Conservation (phyloP, 2,329 filamentous ascomycete species). For the Pseudogymnoascus sp. region DNA sequence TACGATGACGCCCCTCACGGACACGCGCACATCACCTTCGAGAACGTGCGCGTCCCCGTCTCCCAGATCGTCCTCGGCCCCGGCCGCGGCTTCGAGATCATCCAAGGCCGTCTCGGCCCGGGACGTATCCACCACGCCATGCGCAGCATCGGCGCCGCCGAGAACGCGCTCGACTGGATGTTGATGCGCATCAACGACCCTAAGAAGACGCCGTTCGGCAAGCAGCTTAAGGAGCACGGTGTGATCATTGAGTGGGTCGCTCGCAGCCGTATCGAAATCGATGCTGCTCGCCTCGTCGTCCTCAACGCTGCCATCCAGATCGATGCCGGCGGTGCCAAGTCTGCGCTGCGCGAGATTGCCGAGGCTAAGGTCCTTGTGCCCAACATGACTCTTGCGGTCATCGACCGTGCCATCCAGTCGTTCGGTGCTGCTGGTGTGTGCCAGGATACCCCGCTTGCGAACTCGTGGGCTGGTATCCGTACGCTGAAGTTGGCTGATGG, state of each 20-base stretch:
- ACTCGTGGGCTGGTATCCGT: conserved; percentile 73
- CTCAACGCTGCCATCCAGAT: conserved; percentile 95
- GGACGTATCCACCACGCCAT: conserved; percentile 98
- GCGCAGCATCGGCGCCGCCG: conserved; percentile 85
- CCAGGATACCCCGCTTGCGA: conserved; percentile 88
- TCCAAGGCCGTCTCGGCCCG: conserved; percentile 91
- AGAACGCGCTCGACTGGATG: conserved; percentile 91
- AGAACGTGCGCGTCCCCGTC: conserved; percentile 80
- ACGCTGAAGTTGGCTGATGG: conserved; percentile 86
- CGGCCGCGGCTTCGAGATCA: conserved; percentile 94
- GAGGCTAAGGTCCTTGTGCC: conserved; percentile 92
- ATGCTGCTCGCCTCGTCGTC: conserved; percentile 81
- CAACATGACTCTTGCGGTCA: conserved; percentile 72
- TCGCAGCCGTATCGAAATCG: conserved; percentile 86
- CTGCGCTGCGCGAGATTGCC: conserved; percentile 85
- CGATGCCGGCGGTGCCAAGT: conserved; percentile 82
- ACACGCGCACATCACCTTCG: conserved; percentile 86
- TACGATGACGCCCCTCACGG: conserved; percentile 98
- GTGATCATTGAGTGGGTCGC: conserved; percentile 95
- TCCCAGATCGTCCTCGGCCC: conserved; percentile 85
- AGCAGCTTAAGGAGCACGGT: conserved; percentile 80
- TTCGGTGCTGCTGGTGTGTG: conserved; percentile 87
- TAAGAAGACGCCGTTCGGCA: conserved; percentile 83
- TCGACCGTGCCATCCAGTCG: conserved; percentile 89
- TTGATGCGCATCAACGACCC: conserved; percentile 91